Percentiles rank a stretch among this genome's conserved stretches.
Conservation (phyloP, 2,329 filamentous ascomycete genomes). For the Lanzia echinophila region DNA sequence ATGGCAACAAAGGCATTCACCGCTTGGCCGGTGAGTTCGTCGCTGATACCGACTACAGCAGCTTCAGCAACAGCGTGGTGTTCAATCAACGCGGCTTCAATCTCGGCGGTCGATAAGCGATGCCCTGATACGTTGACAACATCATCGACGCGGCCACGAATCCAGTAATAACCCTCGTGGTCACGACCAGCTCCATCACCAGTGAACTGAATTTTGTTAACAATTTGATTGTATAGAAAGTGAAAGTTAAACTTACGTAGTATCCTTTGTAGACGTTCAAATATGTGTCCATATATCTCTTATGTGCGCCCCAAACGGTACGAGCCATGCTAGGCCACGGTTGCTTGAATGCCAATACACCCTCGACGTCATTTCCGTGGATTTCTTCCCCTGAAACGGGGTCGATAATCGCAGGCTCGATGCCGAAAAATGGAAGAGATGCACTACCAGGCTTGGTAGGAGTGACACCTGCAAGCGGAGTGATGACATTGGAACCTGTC, state of each 20-base stretch:
- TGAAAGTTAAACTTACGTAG: conserved; percentile 63
- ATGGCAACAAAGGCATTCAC: conserved; percentile 95
- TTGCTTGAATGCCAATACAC: conserved; percentile 65
- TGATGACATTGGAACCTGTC: conserved; percentile 94
- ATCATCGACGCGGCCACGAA: conserved; percentile 94
- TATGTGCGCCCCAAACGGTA: conserved; percentile 95
- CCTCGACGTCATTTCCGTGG: conserved; percentile 92
- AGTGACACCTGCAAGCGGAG: conserved; percentile 84
- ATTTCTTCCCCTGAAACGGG: conserved; percentile 92
- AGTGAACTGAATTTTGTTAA: conserved; percentile 55
- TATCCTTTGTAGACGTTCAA: conserved; percentile 96
- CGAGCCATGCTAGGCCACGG: conserved; percentile 98
- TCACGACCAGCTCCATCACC: conserved; percentile 93
- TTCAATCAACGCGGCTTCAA: conserved; percentile 93
- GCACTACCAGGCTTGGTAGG: conserved; percentile 96
- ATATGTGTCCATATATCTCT: conserved; percentile 98
- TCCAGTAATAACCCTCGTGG: conserved; percentile 99
- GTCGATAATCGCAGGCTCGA: conserved; percentile 96
- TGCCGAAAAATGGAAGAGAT: conserved; percentile 95
- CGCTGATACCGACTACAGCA: conserved; percentile 85
- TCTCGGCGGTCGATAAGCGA: conserved; percentile 92
- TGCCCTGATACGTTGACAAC: conserved; percentile 98
- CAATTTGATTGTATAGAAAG: conserved; percentile 7
- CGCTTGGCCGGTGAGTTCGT: conserved; percentile 93
- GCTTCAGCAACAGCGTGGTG: conserved; percentile 86